Percentiles rank a stretch among this genome's conserved stretches.
These are phyloP conservation scores for Xylaria sp. DNA, from an alignment of 495 filamentous ascomycete species.

Conservation along the genomic window DNA sequence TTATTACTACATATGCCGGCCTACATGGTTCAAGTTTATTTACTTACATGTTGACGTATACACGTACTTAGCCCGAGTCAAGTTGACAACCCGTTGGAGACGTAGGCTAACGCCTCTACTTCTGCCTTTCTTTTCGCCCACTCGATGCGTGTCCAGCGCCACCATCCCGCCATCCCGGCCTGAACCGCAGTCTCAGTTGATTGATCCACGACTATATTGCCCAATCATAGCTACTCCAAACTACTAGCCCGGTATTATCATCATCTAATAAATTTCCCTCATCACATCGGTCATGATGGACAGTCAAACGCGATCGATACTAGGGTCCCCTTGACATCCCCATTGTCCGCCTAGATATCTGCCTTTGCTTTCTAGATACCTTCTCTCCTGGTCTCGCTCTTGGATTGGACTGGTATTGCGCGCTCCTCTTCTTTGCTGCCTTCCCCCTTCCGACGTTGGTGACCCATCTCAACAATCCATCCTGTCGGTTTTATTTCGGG, in stretches of 20 bases:
- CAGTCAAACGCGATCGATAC: conserved; percentile 37
- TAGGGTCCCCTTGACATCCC: conserved; percentile 27
- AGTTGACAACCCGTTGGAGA: conserved; percentile 11
- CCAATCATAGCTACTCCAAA: conserved; percentile 39
- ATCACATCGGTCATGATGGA: conserved; percentile 35
- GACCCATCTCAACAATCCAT: conserved; percentile 29
- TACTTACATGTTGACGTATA: conserved; percentile 7
- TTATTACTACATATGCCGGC: background rate
- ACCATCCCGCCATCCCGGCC: conserved; percentile 32
- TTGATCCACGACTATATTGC: conserved; percentile 39
- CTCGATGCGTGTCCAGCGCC: conserved; percentile 29
- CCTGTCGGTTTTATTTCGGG: conserved; percentile 28
- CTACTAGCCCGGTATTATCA: conserved; percentile 36
- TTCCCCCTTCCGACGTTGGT: conserved; percentile 39
- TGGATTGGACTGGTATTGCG: conserved; percentile 24
- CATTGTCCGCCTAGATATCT: conserved; percentile 8
- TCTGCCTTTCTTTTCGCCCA: conserved; percentile 19
- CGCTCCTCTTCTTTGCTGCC: conserved; percentile 32
- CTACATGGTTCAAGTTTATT: conserved; percentile 1
- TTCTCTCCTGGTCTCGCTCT: conserved; percentile 33
- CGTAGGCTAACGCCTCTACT: conserved; percentile 6
- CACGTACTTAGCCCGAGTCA: conserved; percentile 18
- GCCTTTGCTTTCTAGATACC: conserved; percentile 34
- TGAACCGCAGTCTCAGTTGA: conserved; percentile 43
- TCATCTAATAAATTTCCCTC: conserved; percentile 29